phyloP scores from a whole-genome alignment of 345 rosid genomes.

The Arabis hirsuta region DNA sequence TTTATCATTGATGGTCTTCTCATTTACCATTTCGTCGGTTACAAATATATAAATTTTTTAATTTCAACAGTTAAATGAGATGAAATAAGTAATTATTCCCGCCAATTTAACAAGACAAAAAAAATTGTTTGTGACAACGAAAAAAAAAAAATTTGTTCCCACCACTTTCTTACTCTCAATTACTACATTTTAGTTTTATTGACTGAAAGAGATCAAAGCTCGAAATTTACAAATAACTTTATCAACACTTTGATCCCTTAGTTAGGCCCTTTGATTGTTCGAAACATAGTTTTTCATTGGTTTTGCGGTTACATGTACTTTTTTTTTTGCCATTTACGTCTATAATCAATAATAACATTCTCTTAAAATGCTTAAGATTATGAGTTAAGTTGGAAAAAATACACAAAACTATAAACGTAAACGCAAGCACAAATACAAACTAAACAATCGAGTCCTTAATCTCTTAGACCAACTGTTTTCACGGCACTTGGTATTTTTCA shows the following conservation, averaged over 20 bases:
- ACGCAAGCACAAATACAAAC: neutral
- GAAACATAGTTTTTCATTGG: neutral
- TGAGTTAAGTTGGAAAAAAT: neutral
- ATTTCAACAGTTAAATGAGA: neutral
- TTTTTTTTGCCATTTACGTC: neutral
- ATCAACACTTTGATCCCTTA: neutral
- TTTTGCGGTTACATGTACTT: neutral
- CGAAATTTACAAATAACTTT: neutral
- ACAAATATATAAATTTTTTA: neutral
- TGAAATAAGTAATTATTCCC: slow-evolving; percentile 24
- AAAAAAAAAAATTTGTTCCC: neutral
- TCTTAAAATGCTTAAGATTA: neutral
- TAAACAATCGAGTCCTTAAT: neutral
- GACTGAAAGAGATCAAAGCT: neutral
- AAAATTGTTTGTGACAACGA: neutral
- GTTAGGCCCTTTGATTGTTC: neutral
- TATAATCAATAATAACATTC: neutral
- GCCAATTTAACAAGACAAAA: slow-evolving; percentile 1
- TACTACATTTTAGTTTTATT: neutral
- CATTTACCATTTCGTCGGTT: slow-evolving; percentile 35
- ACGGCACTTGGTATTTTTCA: neutral
- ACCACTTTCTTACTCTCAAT: neutral
- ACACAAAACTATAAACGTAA: neutral
- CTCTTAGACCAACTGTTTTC: neutral
- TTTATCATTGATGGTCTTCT: slow-evolving; percentile 15